Base-by-base conservation (phyloP, 345 rosid genomes). In the Crucihimalaya himalaica region DNA sequence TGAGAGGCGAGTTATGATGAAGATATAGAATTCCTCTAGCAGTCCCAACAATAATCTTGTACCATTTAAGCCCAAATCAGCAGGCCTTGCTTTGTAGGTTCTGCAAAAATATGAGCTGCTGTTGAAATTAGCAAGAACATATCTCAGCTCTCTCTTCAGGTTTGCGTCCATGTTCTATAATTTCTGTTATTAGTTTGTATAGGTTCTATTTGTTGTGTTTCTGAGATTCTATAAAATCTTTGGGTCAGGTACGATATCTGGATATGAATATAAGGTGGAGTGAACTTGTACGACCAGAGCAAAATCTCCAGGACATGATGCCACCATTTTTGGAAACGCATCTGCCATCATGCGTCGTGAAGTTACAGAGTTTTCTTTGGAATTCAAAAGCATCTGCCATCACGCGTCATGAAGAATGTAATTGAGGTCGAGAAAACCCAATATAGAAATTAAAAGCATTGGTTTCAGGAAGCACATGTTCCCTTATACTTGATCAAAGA, bases 111-210 rank as follows among this genome's bases (percentile, higher is more conserved):
- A n/a, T n/a, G n/a, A 85, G 91, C 97, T 73, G 95, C 91, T 15
- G 93, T 92, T 59, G 91, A 90, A 78, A 82, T 73, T 73, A 83
- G 87, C 73, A 87, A 83, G 79, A 92, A 81, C 58, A 76, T 78
- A 45, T 84, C 98, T 3, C 91, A 88, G 74, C 88, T 92, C 51
- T 96, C 96, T 53, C 86, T 92, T 76, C 97, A 92, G 96, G 98
- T 90, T 61, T 79, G 85, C 63, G 56, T 25, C 28, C 29, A 28
- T 34, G 58, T 69, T 43, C 23, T 61, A 55, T 48, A 34, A 5
- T 39, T 16, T 56, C 19, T 37, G 65, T 16, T 70, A 25, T 35
- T 77, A 18, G 8, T 29, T 10, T 70, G 64, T 27, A n/a, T 68
- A 71, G 71, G 37, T 23, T 23, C 12, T 51, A 5, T 58, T 16